Percentiles rank a stretch among this genome's conserved stretches.
Evolutionary conservation across 345 rosid genomes (phyloP).

Genomic region (Reutealis trisperma): DNA sequence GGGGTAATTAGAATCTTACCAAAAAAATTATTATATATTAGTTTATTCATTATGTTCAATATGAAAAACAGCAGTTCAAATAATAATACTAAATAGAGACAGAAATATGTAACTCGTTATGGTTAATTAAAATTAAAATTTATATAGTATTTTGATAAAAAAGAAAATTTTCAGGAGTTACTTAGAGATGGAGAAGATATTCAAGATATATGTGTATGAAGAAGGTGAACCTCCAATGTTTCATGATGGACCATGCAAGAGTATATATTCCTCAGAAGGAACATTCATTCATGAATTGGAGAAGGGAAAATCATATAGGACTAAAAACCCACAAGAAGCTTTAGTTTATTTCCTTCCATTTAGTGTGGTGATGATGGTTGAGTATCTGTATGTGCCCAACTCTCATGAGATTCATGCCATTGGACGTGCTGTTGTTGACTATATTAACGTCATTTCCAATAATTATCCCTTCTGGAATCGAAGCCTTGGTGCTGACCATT

Average conservation of each 20-base stretch:
- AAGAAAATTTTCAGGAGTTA: conserved; percentile 39
- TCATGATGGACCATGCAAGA: conserved; percentile 43
- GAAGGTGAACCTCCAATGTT: conserved; percentile 45
- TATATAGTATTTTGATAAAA: neutral
- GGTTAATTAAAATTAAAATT: too few species aligned
- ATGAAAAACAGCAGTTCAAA: too few species aligned
- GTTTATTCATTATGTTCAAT: too few species aligned
- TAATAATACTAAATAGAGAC: too few species aligned
- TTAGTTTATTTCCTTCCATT: conserved; percentile 69
- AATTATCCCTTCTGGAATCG: conserved; percentile 74
- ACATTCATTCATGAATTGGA: conserved; percentile 40
- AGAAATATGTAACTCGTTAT: too few species aligned
- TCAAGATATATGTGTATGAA: conserved; percentile 40
- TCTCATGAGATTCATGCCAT: conserved; percentile 42
- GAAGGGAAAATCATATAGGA: conserved; percentile 38
- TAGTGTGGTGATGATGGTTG: conserved; percentile 65
- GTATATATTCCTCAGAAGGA: conserved; percentile 43
- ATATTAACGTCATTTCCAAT: conserved; percentile 40
- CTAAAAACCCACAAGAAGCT: conserved; percentile 55
- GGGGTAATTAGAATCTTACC: too few species aligned
- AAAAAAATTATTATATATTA: too few species aligned
- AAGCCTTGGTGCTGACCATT: conserved; percentile 77
- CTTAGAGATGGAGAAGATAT: conserved; percentile 43
- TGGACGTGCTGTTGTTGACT: conserved; percentile 51
- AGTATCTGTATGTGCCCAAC: conserved; percentile 46